Base-by-base conservation (phyloP, 1,139 yeast species). In the Yamadazyma atmosphaerica region DNA sequence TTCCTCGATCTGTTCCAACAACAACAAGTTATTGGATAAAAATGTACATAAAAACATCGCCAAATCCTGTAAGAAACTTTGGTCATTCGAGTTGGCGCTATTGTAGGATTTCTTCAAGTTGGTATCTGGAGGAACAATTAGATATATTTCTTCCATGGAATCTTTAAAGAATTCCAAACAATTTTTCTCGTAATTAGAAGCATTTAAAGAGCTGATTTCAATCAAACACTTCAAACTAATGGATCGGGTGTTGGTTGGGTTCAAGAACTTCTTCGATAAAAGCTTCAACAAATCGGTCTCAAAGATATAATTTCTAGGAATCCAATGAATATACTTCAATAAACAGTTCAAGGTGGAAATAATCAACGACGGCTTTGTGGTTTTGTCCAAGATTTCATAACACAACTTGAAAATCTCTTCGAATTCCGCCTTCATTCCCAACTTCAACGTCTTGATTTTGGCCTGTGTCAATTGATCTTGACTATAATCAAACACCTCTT, bases 391-490 rank as follows among this genome's bases (percentile, higher is more conserved):
- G 10, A 92, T 94, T 65, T 90, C 96, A 58, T 81, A 88, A 66
- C 98, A 92, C 47, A 94, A 75, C 56, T 86, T 86, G 69, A 89
- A 92, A 52, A 92, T 90, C 56, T 87, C 95, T 50, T 90, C 88
- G 55, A 92, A 92, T 63, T 92, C 98, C 39, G 83, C 82, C 50
- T 85, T 78, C 88, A 92, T 84, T 51, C 89, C 86, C 37, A 77
- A 72, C 61, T 88, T 92, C 58, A 94, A 77, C 45, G 80, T 79
- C 55, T 82, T 79, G 9, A 95, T 88, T 64, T 92, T 92, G 7
- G 96, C 95, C 64, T 89, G 96, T 25, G 99, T 92, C 85, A 92
- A 83, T 60, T 88, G 96, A 50, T 90, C 98, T 35, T 90, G 88
- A 30, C 95, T 83, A 60, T 74, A 94, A 64, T 94, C 98, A 60